These are phyloP conservation scores for Fallopia convolvulus DNA, from an alignment of 148 eudicot genomes.

Conservation along the genomic window DNA sequence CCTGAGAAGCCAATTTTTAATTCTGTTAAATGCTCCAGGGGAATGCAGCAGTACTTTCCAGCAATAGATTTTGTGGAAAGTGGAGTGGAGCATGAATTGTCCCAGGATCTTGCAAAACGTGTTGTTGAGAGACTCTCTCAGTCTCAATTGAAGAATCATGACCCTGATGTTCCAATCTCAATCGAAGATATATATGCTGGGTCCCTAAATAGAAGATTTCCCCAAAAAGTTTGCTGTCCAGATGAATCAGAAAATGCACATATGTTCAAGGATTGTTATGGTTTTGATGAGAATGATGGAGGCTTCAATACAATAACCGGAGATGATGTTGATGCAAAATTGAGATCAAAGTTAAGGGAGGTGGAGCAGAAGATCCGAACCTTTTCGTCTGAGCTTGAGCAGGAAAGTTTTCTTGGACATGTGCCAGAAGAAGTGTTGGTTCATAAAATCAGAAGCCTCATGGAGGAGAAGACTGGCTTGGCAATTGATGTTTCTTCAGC, in stretches of 20 bases:
- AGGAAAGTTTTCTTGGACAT: conserved; percentile 38
- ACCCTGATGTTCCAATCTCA: conserved; percentile 58
- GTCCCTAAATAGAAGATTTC: conserved; percentile 25
- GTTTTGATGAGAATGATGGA: conserved; percentile 16
- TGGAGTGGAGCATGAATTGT: conserved; percentile 51
- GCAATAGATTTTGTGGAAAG: conserved; percentile 47
- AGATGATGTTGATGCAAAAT: conserved; percentile 40
- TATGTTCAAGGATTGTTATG: conserved; percentile 21
- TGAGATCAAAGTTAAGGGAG: conserved; percentile 54
- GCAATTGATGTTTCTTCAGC: conserved; percentile 52
- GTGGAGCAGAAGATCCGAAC: conserved; percentile 48
- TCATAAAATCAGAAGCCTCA: conserved; percentile 46
- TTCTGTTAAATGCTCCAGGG: conserved; percentile 40
- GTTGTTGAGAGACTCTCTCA: conserved; percentile 78
- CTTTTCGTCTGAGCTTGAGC: conserved; percentile 58
- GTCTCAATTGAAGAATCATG: conserved; percentile 42
- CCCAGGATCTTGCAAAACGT: conserved; percentile 72
- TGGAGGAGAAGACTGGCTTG: conserved; percentile 53
- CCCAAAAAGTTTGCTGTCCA: conserved; percentile 13
- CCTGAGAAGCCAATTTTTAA: conserved; percentile 52
- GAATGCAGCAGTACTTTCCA: conserved; percentile 28
- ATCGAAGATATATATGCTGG: conserved; percentile 64
- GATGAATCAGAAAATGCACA: conserved; percentile 17
- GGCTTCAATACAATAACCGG: conserved; percentile 12
- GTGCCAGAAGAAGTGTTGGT: conserved; percentile 34